Evolutionary conservation across 2,329 filamentous ascomycete species (phyloP).

Genomic region (Trichoderma atrobrunneum): DNA sequence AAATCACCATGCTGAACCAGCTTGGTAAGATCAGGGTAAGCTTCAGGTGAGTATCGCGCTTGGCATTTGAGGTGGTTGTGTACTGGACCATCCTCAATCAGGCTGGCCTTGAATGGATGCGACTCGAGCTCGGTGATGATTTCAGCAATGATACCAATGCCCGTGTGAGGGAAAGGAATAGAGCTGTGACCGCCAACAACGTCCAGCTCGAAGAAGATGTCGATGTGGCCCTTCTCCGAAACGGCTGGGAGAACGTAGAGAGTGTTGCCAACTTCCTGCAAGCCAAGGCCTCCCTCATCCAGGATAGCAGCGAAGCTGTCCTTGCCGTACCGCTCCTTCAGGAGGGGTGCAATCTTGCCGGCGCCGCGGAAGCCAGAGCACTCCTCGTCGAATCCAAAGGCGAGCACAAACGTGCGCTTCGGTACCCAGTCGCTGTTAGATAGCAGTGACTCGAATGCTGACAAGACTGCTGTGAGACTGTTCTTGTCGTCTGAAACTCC

Average conservation of each 20-base stretch:
- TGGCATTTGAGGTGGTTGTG: slow-evolving; percentile 57
- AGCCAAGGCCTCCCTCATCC: slow-evolving; percentile 60
- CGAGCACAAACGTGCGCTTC: slow-evolving; percentile 54
- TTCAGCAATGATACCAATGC: slow-evolving; percentile 66
- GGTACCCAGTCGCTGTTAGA: slow-evolving; percentile 49
- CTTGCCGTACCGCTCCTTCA: slow-evolving; percentile 53
- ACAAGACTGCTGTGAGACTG: slow-evolving; percentile 39
- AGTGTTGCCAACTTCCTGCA: slow-evolving; percentile 45
- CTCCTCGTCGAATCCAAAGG: slow-evolving; percentile 66
- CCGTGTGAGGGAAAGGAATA: slow-evolving; percentile 60
- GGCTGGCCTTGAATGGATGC: slow-evolving; percentile 49
- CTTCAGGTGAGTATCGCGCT: slow-evolving; percentile 52
- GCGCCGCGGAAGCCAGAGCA: slow-evolving; percentile 57
- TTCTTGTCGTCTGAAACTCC: slow-evolving; percentile 45
- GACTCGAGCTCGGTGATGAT: slow-evolving; percentile 64
- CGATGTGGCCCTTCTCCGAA: slow-evolving; percentile 61
- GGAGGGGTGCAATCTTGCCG: slow-evolving; percentile 45
- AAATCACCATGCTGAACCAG: slow-evolving; percentile 34
- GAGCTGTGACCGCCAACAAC: slow-evolving; percentile 61
- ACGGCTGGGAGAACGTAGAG: slow-evolving; percentile 57
- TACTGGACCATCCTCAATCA: slow-evolving; percentile 51
- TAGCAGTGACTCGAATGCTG: slow-evolving; percentile 48
- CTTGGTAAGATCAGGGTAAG: slow-evolving; percentile 39
- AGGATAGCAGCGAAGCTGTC: slow-evolving; percentile 59
- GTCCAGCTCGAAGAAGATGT: slow-evolving; percentile 56